phyloP scores from a whole-genome alignment of 345 rosid genomes.

The Mallotus nudiflorus region DNA sequence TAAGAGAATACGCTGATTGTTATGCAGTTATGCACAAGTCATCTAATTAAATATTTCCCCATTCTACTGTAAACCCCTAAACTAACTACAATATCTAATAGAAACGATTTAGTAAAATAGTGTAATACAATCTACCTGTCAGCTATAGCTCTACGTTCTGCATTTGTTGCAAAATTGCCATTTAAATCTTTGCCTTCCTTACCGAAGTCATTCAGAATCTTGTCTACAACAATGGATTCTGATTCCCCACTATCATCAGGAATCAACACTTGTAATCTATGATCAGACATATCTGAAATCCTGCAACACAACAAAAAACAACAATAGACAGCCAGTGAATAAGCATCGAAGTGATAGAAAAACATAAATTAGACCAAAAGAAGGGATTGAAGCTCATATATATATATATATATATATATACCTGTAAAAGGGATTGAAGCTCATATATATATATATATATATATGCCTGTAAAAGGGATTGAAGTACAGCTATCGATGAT shows the following conservation, averaged over 20 bases:
- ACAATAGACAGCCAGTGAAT: background rate
- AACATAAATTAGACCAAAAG: too few species aligned
- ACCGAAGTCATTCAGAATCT: slow-evolving; percentile 37
- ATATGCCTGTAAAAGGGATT: too few species aligned
- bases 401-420: too few species aligned
- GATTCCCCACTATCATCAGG: slow-evolving; percentile 38
- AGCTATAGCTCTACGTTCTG: slow-evolving; percentile 43
- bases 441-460: too few species aligned
- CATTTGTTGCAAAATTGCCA: slow-evolving; percentile 29
- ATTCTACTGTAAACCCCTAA: too few species aligned
- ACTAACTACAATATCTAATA: background rate
- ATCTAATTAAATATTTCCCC: too few species aligned
- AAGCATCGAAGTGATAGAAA: too few species aligned
- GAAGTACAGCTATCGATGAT: too few species aligned
- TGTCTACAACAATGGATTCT: slow-evolving; percentile 34
- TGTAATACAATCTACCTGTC: slow-evolving; percentile 47
- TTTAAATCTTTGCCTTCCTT: slow-evolving; percentile 41
- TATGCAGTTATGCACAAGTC: too few species aligned
- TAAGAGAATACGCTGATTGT: background rate
- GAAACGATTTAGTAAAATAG: slow-evolving; percentile 1
- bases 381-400: too few species aligned
- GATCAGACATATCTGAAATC: slow-evolving; percentile 47
- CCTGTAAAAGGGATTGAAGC: too few species aligned
- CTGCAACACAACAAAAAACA: slow-evolving; percentile 25
- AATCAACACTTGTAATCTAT: slow-evolving; percentile 43